These are phyloP conservation scores for Corymbia citriodora DNA, from an alignment of 441 rosid genomes.

Conservation along the genomic window DNA sequence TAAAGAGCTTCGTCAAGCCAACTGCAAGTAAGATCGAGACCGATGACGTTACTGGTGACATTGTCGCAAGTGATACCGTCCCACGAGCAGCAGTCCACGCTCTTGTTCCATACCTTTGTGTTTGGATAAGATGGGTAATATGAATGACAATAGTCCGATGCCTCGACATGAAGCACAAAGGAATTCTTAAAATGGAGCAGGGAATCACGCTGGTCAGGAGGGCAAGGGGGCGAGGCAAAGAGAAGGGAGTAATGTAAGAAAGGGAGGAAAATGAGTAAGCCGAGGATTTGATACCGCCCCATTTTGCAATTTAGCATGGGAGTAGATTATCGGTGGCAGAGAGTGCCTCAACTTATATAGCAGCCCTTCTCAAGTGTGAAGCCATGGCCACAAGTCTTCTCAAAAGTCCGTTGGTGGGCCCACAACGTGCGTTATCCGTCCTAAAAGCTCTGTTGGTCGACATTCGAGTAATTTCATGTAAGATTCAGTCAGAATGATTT, in stretches of 20 bases:
- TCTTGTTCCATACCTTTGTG: background rate
- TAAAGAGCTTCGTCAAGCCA: fast-evolving
- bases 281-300: background rate
- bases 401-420: too few relatives aligned
- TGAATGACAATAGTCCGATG: fast-evolving
- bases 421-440: too few relatives aligned
- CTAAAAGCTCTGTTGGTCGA: too few relatives aligned
- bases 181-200: background rate
- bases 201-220: fast-evolving
- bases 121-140: background rate
- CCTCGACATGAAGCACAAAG: fast-evolving
- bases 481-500: too few relatives aligned
- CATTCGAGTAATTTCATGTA: too few relatives aligned
- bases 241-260: background rate
- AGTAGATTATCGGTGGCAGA: too few relatives aligned
- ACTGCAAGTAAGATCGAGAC: background rate
- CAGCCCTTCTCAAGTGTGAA: too few relatives aligned
- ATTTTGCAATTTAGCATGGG: fast-evolving
- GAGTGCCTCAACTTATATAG: too few relatives aligned
- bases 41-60: fast-evolving
- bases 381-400: too few relatives aligned
- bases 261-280: background rate
- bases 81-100: fast-evolving
- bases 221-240: background rate
- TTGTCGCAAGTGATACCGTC: fast-evolving